These are phyloP conservation scores for Gossypium aridum DNA, from an alignment of 441 rosid genomes.

Conservation along the genomic window DNA sequence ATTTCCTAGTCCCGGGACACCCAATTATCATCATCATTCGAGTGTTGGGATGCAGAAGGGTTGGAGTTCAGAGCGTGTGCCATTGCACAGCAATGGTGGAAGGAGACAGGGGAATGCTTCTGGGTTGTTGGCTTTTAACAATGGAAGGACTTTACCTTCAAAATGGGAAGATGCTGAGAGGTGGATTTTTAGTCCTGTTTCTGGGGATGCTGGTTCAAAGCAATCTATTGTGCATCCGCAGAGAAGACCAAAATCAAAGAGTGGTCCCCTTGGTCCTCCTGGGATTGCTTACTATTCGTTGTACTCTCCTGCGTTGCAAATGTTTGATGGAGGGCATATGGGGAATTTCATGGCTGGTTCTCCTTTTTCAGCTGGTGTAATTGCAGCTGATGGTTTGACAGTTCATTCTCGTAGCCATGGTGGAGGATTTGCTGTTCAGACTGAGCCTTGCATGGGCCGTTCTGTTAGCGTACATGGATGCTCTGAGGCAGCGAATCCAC, in stretches of 20 bases:
- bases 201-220: slow-evolving; percentile 49
- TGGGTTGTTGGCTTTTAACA: slow-evolving; percentile 51
- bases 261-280: slow-evolving; percentile 97
- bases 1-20: slow-evolving; percentile 92
- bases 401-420: slow-evolving; percentile 29
- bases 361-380: slow-evolving; percentile 73
- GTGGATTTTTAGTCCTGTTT: slow-evolving; percentile 92
- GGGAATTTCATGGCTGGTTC: slow-evolving; percentile 47
- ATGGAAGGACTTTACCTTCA: slow-evolving; percentile 82
- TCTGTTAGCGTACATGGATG: slow-evolving; percentile 91
- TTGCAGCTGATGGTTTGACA: slow-evolving; percentile 45
- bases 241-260: slow-evolving; percentile 82
- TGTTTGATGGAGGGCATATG: slow-evolving; percentile 43
- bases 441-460: slow-evolving; percentile 82
- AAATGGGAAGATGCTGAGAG: slow-evolving; percentile 99
- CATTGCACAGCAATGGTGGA: slow-evolving; percentile 44
- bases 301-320: slow-evolving; percentile 70
- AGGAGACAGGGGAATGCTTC: slow-evolving; percentile 47
- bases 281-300: slow-evolving; percentile 65
- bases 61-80: slow-evolving; percentile 92
- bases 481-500: slow-evolving; percentile 44
- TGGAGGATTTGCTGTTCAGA: slow-evolving; percentile 37
- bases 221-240: slow-evolving; percentile 44
- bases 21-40: slow-evolving; percentile 47
- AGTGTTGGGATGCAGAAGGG: slow-evolving; percentile 74